Conservation (phyloP, 352 stramenopile genomes). For the Phytophthora lateralis region DNA sequence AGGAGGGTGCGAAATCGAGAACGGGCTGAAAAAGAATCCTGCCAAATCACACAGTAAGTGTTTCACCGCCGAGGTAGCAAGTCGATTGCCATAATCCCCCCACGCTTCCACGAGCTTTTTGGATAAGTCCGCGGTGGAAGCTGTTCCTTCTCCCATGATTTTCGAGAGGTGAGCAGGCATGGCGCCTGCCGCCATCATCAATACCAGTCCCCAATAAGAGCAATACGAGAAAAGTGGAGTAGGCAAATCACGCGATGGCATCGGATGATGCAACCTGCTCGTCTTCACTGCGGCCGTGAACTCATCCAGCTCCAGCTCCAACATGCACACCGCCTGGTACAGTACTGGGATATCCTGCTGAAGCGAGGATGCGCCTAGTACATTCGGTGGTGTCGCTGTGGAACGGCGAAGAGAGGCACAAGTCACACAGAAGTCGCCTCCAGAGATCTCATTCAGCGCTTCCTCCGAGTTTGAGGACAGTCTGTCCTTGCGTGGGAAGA, state of each 20-base stretch:
- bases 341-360: constrained; percentile 71
- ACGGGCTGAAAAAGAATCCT: constrained; percentile 64
- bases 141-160: constrained; percentile 46
- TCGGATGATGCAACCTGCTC: constrained; percentile 57
- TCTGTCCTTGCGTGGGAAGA: constrained; percentile 75
- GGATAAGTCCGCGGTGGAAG: constrained; percentile 24
- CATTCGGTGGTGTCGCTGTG: constrained; percentile 5
- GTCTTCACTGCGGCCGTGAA: constrained; percentile 75
- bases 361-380: constrained; percentile 42
- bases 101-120: constrained; percentile 64
- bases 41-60: constrained; percentile 69
- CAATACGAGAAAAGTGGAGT: constrained; percentile 63
- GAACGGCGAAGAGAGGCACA: constrained; percentile 41
- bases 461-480: constrained; percentile 61
- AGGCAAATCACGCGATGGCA: constrained; percentile 25
- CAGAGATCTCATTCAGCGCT: constrained; percentile 56
- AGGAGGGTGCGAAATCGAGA: constrained; percentile 29
- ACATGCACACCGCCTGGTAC: constrained; percentile 59
- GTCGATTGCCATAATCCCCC: constrained; percentile 56
- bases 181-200: constrained; percentile 48
- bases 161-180: constrained; percentile 72
- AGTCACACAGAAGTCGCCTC: constrained; percentile 56
- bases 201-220: constrained; percentile 72
- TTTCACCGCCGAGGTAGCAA: constrained; percentile 56
- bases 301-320: constrained; percentile 55